Evolutionary conservation across 352 stramenopile species (phyloP).

Genomic region (Blastocystis sp.): DNA sequence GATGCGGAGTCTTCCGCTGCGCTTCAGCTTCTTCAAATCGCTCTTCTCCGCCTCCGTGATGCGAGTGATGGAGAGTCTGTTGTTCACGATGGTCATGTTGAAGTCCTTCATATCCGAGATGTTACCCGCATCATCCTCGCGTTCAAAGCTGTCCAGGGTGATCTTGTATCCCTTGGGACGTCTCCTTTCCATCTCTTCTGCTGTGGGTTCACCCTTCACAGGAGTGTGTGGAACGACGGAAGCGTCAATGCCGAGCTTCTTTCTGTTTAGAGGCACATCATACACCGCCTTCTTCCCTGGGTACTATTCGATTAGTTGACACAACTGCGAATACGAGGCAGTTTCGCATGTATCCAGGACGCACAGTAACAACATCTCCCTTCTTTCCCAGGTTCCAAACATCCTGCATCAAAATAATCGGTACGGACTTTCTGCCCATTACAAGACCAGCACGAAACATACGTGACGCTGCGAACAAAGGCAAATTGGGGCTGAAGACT

Average conservation of each 20-base stretch:
- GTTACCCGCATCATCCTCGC: slow-evolving; percentile 59
- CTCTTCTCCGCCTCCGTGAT: slow-evolving; percentile 19
- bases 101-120: slow-evolving; percentile 54
- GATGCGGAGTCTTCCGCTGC: slow-evolving; percentile 20
- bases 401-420: slow-evolving; percentile 67
- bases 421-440: slow-evolving; percentile 50
- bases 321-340: slow-evolving; percentile 8
- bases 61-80: slow-evolving; percentile 34
- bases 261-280: slow-evolving; percentile 37
- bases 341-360: slow-evolving; percentile 71
- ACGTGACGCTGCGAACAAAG: slow-evolving; percentile 45
- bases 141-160: slow-evolving; percentile 44
- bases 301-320: slow-evolving; percentile 19
- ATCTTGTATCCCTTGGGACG: slow-evolving; percentile 61
- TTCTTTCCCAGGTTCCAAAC: slow-evolving; percentile 69
- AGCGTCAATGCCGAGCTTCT: slow-evolving; percentile 53
- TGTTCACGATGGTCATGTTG: slow-evolving; percentile 51
- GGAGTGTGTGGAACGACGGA: slow-evolving; percentile 22
- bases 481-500: neutral
- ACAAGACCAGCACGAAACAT: neutral
- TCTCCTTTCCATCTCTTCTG: slow-evolving; percentile 57
- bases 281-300: slow-evolving; percentile 51
- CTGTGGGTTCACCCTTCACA: slow-evolving; percentile 56
- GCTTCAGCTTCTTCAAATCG: slow-evolving; percentile 54
- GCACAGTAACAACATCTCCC: slow-evolving; percentile 54